Base-by-base conservation (phyloP, 2,329 filamentous ascomycete genomes). In the Parafenestella ontariensis region DNA sequence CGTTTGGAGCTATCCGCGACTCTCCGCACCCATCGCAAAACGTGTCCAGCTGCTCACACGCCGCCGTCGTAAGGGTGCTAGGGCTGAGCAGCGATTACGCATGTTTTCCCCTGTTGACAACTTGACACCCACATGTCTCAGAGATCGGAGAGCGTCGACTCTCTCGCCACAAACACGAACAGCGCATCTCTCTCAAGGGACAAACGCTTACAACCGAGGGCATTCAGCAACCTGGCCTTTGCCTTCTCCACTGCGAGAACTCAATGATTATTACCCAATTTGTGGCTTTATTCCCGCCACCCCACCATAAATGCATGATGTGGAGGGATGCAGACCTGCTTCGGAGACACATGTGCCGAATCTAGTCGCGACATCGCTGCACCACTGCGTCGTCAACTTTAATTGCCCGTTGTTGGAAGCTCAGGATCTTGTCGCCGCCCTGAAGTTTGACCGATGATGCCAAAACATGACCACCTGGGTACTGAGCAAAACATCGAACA, bases 301-400 rank as follows among this genome's bases (percentile, higher is more conserved):
- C 18, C 37, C 37, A 6, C 6, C 24, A n/a, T n/a, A n/a, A n/a
- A n/a, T 34, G 11, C 24, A 26, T 34, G 17, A 21, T 17, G n/a
- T n/a, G n/a, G n/a, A n/a, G n/a, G n/a, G 15, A 8, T n/a, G 17
- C 42, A 31, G 29, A 18, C 42, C 28, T 45, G 42, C 34, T 23
- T 31, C 42, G 42, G 42, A 31, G 17, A 31, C 42, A 9, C 18
- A 45, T 33, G n/a, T 45, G 42, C 42, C 42, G 42, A 34, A 23
- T 31, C 42, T 31, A 18, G 24, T 28, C 40, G 18, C 18, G 20
- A 21, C 31, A 34, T 31, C 13, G 13, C 13, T 17, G 31, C 15
- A 34, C 13, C 28, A 34, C 31, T n/a, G 17, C 31, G 31, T n/a
- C 10, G 13, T 34, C 13, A 5, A n/a, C 15, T 34, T n/a, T 15